Percentiles rank a stretch among this genome's conserved stretches.
Evolutionary conservation across 2,329 filamentous ascomycete species (phyloP).

Genomic region (Colletotrichum cordylinicola): DNA sequence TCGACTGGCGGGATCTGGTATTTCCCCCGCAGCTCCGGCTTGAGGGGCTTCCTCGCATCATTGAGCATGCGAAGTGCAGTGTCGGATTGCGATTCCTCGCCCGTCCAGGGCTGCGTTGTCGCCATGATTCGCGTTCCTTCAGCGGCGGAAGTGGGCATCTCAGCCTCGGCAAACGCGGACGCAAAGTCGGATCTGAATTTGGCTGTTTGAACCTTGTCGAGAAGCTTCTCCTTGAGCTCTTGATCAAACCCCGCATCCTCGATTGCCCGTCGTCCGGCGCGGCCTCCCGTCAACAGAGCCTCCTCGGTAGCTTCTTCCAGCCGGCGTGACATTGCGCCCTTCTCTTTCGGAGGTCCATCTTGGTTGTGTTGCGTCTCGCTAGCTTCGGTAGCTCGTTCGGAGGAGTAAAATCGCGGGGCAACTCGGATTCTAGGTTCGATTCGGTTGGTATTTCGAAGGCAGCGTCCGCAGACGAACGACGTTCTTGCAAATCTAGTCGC

Average conservation of each 20-base stretch:
- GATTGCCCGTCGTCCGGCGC: conserved; percentile 62
- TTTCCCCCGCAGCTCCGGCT: conserved; percentile 51
- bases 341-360: background rate
- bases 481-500: conserved; percentile 1
- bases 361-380: background rate
- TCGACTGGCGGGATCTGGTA: conserved; percentile 55
- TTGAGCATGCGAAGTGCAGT: conserved; percentile 84
- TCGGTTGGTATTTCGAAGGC: background rate
- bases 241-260: conserved; percentile 69
- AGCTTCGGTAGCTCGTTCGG: conserved; percentile 6
- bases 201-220: conserved; percentile 61
- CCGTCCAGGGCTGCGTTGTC: conserved; percentile 75
- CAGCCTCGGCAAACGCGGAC: conserved; percentile 52
- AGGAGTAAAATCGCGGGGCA: background rate
- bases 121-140: conserved; percentile 73
- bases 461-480: background rate
- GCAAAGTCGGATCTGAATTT: conserved; percentile 59
- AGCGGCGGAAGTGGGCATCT: conserved; percentile 63
- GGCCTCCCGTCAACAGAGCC: conserved; percentile 62
- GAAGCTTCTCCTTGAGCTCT: conserved; percentile 63
- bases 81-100: conserved; percentile 76
- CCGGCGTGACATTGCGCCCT: conserved; percentile 59
- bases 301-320: conserved; percentile 70
- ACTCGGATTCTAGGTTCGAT: background rate
- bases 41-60: conserved; percentile 77